These are phyloP conservation scores for Periconia sp. DNA, from an alignment of 2,329 filamentous ascomycete species.

Conservation along the genomic window DNA sequence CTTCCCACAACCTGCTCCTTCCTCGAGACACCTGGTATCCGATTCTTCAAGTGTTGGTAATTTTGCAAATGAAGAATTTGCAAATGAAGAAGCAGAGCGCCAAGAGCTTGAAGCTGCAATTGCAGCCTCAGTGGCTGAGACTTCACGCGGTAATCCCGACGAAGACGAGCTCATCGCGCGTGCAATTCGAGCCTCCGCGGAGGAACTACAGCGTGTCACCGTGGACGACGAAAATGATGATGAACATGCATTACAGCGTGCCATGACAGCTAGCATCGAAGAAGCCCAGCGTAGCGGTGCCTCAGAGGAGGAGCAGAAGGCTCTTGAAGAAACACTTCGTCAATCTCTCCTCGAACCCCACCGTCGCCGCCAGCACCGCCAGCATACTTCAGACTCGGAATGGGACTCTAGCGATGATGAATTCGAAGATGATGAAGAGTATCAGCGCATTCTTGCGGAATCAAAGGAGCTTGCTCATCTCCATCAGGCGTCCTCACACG, in stretches of 20 bases:
- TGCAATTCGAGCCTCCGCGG: conserved; percentile 75
- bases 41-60: conserved; percentile 18
- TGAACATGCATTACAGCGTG: conserved; percentile 55
- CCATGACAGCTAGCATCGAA: conserved; percentile 57
- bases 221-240: conserved; percentile 49
- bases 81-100: conserved; percentile 55
- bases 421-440: conserved; percentile 47
- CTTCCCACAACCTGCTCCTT: conserved; percentile 25
- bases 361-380: conserved; percentile 9
- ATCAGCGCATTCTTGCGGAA: conserved; percentile 43
- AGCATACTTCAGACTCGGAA: conserved; percentile 28
- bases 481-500: conserved; percentile 24
- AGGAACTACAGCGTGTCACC: conserved; percentile 56
- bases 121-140: conserved; percentile 65
- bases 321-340: conserved; percentile 53
- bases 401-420: conserved; percentile 36
- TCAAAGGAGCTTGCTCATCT: conserved; percentile 38
- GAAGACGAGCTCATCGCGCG: conserved; percentile 76
- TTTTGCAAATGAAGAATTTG: conserved; percentile 32
- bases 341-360: conserved; percentile 52
- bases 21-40: conserved; percentile 15
- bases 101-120: conserved; percentile 76
- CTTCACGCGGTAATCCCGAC: conserved; percentile 70
- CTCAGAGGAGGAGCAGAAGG: conserved; percentile 44
- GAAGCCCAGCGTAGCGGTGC: conserved; percentile 47